Evolutionary conservation across 2,329 filamentous ascomycete species (phyloP), one percentile per base, ranked within the genome.

Genomic region (Cladosporium sp.): DNA sequence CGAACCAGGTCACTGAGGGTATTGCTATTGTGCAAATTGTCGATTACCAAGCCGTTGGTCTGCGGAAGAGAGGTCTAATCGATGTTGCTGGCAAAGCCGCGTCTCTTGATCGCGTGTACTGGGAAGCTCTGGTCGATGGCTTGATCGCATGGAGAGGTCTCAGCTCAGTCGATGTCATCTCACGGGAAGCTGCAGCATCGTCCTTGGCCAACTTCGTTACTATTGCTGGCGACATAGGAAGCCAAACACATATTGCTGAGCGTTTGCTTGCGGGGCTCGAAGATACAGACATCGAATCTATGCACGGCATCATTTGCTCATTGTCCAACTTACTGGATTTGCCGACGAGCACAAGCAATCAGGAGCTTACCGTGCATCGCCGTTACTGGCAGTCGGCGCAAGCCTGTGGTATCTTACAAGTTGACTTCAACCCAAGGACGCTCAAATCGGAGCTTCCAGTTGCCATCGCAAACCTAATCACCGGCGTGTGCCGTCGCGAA

Each of bases 31-130:
- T 98, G 0, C 95, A 98, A 75, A 86, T 87, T 1, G 92, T 98
- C 1, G 95, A 99, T 75, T 99, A 97, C 74, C 93, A 97, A 76
- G 87, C 92, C 44, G 93, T 99, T 24, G 94, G 95, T 2, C 85
- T 96, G n/a, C 86, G 94, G 28, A 90, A 91, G 18, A 86, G 92
- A 70, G 94, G 93, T 3, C 89, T 97, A 72, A 85, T 88, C 49
- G 87, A 93, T 57, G 92, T 98, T 12, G 88, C 92, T 0, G 80
- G 87, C 14, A 84, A 85, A 44, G 90, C 90, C 0, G 87, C 91
- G 0, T 81, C 80, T n/a, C 80, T 98, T 5, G 86, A 88, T 34
- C 15, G 61, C 1, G 74, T 81, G 1, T 92, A 91, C 68, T 92
- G 92, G 76, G 82, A 85, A 57, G 88, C 90, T 0, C 79, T 97